Evolutionary conservation across 768 basidiomycete genomes (phyloP), one percentile per base, ranked within the genome.

Genomic region (Crepidotus variabilis): DNA sequence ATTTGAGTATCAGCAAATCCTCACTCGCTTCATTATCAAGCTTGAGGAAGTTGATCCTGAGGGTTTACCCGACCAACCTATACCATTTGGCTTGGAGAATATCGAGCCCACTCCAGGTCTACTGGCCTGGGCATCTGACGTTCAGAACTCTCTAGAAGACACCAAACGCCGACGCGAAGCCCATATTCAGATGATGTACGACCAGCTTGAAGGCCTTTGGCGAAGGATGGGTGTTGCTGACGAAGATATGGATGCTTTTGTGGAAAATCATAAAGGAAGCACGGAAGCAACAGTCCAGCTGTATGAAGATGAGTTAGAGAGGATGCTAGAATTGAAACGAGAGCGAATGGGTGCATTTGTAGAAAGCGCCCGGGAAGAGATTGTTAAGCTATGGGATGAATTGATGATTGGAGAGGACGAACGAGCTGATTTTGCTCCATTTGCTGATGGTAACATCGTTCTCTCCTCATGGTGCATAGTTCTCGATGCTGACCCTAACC

Each of bases 121-220:
- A n/a, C 68, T 95, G 24, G 63, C 75, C 7, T 94, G 93, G 85
- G 86, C 90, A 0, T 76, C 81, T 28, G 71, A 73, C 16, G 73
- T 85, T 55, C 79, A 78, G 51, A 57, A 73, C 4, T 78, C 84
- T 51, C 79, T 97, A 54, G 85, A 87, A 57, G 86, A 89, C 13
- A 76, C 85, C 51, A 94, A 94, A 71, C 78, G 80, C 35, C 74
- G 80, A 28, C 80, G 94, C 11, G 94, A 96, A 64, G 73, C 82
- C 0, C 85, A 87, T 60, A 98, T 99, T 28, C 96, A 99, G 68
- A 81, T 86, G 0, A 88, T 98, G 78, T 99, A 94, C 65, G 94
- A 98, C 69, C 86, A 93, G 60, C 80, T 99, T 1, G 95, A 96
- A 67, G 85, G 85, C 0, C 79, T 98, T 2, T 99, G 96, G 96